Percentiles rank a stretch among this genome's conserved stretches.
Conservation (phyloP, 1,284 basidiomycete genomes). For the Marasmius sp. region DNA sequence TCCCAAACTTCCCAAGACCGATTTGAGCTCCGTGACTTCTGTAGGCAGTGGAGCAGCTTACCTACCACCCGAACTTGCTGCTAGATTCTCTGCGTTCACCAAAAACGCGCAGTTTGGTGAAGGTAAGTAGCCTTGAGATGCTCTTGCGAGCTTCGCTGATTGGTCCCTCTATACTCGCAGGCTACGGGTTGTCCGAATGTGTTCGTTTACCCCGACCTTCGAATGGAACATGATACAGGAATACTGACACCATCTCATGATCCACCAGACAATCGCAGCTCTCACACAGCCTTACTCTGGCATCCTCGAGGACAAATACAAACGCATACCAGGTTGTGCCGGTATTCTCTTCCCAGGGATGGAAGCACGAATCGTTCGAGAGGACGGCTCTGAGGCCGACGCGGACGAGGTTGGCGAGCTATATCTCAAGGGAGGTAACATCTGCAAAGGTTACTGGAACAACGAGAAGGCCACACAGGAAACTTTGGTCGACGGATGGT, state of each 20-base stretch:
- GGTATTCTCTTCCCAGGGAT: conserved; percentile 65
- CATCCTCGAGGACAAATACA: conserved; percentile 42
- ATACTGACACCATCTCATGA: background rate
- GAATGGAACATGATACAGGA: background rate
- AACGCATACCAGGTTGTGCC: conserved; percentile 42
- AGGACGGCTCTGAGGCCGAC: conserved; percentile 57
- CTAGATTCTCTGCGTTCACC: conserved; percentile 39
- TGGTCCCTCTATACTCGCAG: conserved; percentile 29
- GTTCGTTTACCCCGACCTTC: conserved; percentile 38
- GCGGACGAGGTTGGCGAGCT: conserved; percentile 66
- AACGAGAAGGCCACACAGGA: conserved; percentile 64
- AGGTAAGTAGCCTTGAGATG: conserved; percentile 38
- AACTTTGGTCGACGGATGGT: conserved; percentile 71
- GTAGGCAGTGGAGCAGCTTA: conserved; percentile 64
- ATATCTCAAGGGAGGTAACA: conserved; percentile 50
- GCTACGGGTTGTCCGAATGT: conserved; percentile 76
- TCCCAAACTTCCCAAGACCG: conserved; percentile 45
- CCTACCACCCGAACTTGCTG: conserved; percentile 54
- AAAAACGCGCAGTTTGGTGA: conserved; percentile 37
- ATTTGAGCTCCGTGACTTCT: conserved; percentile 51
- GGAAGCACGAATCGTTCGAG: conserved; percentile 59
- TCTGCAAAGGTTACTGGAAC: conserved; percentile 69
- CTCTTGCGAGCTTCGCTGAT: background rate
- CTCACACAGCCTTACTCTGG: conserved; percentile 46
- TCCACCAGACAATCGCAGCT: conserved; percentile 54